Evolutionary conservation across 2,329 filamentous ascomycete species (phyloP), one percentile per base, ranked within the genome.

Genomic region (Fusarium setosum): DNA sequence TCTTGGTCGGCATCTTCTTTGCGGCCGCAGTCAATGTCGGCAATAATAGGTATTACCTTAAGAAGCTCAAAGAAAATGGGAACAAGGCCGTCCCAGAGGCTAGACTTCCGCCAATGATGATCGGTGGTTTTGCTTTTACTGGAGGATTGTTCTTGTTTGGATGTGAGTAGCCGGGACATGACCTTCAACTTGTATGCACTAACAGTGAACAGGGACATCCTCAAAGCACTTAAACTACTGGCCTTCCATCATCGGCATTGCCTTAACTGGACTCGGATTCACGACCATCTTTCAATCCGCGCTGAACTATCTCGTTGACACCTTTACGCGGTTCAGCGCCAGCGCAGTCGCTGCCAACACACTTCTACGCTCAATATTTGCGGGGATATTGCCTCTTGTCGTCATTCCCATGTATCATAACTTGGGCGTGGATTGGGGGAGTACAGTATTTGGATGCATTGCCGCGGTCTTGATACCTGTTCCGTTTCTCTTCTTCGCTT

Each of bases 1-100:
- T 91, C 61, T 74, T 89, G 5, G 73, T 91, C 2, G 90, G 90
- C 8, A 84, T 87, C 2, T 57, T 87, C 21, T 72, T 88, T 15
- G 89, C 88, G 12, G 84, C 82, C 8, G 74, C 38, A 2, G 77
- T 83, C 34, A 92, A 91, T 71, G 81, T 89, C 13, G 80, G 84
- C 68, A 91, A 91, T 77, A 87, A 91, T 68, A 77, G 82, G 2
- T 82, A 87, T 59, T 91, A 91, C 74, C 86, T 89, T 74, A 83
- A 82, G 60, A 77, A 80, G 1, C 86, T 86, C 73, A 80, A 79
- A 65, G 81, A 80, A 3, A 81, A 81, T 11, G 79, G 82, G 17
- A 80, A 84, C 69, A 79, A 82, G 11, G 79, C 86, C 0, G 83
- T 89, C 0, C 83, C 84, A 2, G 84, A 87, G 67, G 78, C 81